Conservation (phyloP, 1,284 basidiomycete genomes). For the Sphaerobolus stellatus region DNA sequence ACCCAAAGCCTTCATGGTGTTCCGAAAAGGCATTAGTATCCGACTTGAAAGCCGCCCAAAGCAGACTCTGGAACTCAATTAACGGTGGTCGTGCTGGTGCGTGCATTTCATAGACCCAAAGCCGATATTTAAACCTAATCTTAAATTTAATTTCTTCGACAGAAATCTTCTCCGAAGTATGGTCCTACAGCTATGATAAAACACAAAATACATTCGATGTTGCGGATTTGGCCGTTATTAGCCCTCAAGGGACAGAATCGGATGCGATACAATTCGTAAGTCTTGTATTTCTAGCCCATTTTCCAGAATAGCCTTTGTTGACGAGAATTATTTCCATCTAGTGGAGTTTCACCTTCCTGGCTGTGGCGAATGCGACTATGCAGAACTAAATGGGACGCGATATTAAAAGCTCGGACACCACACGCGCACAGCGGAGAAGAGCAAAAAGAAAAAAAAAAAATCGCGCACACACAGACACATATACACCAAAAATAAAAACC, state of each 20-base stretch:
- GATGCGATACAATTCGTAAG: conserved; percentile 26
- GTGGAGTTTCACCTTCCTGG: conserved; percentile 13
- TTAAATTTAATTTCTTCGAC: too few relatives aligned
- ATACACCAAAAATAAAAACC: too few relatives aligned
- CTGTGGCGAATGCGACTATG: conserved; percentile 8
- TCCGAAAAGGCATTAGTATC: conserved; percentile 30
- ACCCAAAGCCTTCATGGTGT: conserved; percentile 36
- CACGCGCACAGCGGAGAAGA: too few relatives aligned
- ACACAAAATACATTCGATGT: conserved; percentile 22
- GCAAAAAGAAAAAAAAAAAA: too few relatives aligned
- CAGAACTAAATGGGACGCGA: too few relatives aligned
- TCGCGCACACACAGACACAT: too few relatives aligned
- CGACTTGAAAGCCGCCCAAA: conserved; percentile 34
- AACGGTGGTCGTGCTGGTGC: conserved; percentile 31
- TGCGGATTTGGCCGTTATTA: conserved; percentile 22
- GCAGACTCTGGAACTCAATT: conserved; percentile 40
- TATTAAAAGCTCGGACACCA: too few relatives aligned
- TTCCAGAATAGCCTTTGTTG: background rate
- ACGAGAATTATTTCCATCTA: background rate
- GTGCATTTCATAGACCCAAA: conserved; percentile 7
- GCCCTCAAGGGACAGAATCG: conserved; percentile 25
- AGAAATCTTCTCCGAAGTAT: conserved; percentile 28
- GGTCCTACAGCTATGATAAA: conserved; percentile 27
- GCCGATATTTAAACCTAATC: too few relatives aligned
- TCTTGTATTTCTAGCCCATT: background rate